These are phyloP conservation scores for Esteya vermicola DNA, from an alignment of 2,329 filamentous ascomycete genomes.

Conservation along the genomic window DNA sequence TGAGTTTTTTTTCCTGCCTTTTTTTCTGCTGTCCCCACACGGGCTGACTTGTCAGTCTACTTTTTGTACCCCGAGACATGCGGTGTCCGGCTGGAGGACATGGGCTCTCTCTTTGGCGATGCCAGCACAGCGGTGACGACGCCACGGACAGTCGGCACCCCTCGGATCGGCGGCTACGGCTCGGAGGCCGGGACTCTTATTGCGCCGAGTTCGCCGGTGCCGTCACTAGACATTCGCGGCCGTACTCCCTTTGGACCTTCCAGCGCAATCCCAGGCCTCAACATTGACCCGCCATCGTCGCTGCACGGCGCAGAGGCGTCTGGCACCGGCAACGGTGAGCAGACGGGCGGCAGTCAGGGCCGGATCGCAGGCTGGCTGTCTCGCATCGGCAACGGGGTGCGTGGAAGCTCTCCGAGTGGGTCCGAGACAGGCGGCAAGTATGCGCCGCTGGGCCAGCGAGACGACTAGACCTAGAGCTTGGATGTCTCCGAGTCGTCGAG, in stretches of 20 bases:
- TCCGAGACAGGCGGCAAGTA: constrained; percentile 22
- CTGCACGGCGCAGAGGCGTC: constrained; percentile 24
- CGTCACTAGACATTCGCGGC: constrained; percentile 58
- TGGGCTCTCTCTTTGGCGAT: constrained; percentile 90
- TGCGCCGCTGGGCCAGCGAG: constrained; percentile 24
- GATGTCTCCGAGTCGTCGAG: no score
- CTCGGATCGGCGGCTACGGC: constrained; percentile 53
- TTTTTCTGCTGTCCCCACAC: neutral
- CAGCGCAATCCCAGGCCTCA: constrained; percentile 62
- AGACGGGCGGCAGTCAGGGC: constrained; percentile 17
- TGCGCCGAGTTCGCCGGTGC: constrained; percentile 62
- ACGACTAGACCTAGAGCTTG: constrained; percentile 16
- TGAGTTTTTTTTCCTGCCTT: constrained; percentile 41
- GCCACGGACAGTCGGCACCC: constrained; percentile 63
- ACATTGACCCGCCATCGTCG: constrained; percentile 65
- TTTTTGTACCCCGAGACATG: constrained; percentile 97
- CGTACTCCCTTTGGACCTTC: constrained; percentile 40
- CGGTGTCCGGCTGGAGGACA: constrained; percentile 88
- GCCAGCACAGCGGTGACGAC: constrained; percentile 70
- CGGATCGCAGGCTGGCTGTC: constrained; percentile 36
- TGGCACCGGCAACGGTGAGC: neutral
- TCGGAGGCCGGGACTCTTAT: constrained; percentile 73
- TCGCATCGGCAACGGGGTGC: constrained; percentile 23
- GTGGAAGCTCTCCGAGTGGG: constrained; percentile 17
- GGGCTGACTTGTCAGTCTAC: constrained; percentile 49